These are phyloP conservation scores for Megacollybia platyphylla DNA, from an alignment of 1,284 basidiomycete genomes.

Conservation along the genomic window DNA sequence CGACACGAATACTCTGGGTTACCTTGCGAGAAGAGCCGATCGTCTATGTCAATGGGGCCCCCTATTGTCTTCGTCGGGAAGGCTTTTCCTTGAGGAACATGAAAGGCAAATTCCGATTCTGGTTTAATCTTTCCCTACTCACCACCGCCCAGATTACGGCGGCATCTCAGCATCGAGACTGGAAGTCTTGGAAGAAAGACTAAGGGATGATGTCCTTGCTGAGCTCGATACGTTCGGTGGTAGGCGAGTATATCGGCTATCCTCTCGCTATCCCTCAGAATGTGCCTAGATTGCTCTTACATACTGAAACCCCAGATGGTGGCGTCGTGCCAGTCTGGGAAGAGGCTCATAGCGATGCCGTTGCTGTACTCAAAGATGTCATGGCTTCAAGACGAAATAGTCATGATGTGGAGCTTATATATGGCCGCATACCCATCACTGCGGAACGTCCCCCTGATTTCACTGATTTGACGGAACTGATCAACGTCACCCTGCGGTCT, in stretches of 20 bases:
- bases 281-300: conserved; percentile 60
- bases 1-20: conserved; percentile 76
- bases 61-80: conserved; percentile 70
- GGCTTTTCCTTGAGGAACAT: conserved; percentile 76
- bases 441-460: conserved; percentile 66
- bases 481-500: conserved; percentile 74
- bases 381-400: conserved; percentile 55
- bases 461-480: conserved; percentile 60
- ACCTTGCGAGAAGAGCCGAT: conserved; percentile 91
- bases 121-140: conserved; percentile 1
- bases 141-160: conserved; percentile 56
- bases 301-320: conserved; percentile 84
- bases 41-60: conserved; percentile 86
- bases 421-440: conserved; percentile 86
- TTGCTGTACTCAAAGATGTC: conserved; percentile 82
- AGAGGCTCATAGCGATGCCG: conserved; percentile 66
- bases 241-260: conserved; percentile 25
- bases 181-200: conserved; percentile 84
- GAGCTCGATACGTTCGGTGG: conserved; percentile 82
- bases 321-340: conserved; percentile 95
- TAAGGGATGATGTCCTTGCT: conserved; percentile 80
- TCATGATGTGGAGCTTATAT: conserved; percentile 54
- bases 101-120: conserved; percentile 41
- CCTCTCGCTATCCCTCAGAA: conserved; percentile 1
- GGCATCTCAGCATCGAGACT: conserved; percentile 84